Evolutionary conservation across 2,329 filamentous ascomycete species (phyloP), one percentile per base, ranked within the genome.

Genomic region (Colletotrichum sp.): DNA sequence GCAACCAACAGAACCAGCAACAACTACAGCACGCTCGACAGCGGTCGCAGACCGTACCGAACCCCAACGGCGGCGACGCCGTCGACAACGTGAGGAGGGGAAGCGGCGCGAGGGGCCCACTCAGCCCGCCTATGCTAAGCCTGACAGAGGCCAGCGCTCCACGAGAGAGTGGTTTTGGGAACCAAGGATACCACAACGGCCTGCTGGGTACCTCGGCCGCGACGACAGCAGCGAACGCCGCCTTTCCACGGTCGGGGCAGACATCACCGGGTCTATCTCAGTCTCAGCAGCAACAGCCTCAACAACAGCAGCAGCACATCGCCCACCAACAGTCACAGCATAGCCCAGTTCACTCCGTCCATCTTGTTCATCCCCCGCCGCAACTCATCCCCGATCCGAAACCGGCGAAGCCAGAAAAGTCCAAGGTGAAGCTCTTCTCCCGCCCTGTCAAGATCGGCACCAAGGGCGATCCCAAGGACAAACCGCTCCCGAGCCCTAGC

Each of bases 401-500:
- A 83, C 89, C 90, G 26, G 80, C 83, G 36, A 91, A 91, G 80
- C 88, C 90, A 32, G 93, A 95, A 80, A 93, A 93, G 84, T 92
- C 92, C 77, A 96, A 95, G 85, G 94, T 95, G 83, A 96, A 96
- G 86, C 88, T 96, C 32, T 96, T 96, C 82, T 95, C 93, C 8
- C 91, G 95, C 67, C 94, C 94, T 1, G 94, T 94, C 81, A 95
- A 94, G 85, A 94, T 95, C 79, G 90, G 91, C 67, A 92, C 92
- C 73, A 95, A 94, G 82, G 90, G 92, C 44, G 93, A 95, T 12
- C 79, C 88, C 8, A 93, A 92, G 80, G 89, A 93, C 21, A 93
- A 94, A 78, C 90, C 93, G 3, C 83, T 95, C 28, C 94, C 94
- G 2, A 96, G 94, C 77, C 95, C 95, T 3, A 92, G 92, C 78